Percentiles rank a stretch among this genome's conserved stretches.
Evolutionary conservation across 306 rosid species (phyloP).

Genomic region (Pterocarpus macrocarpus): DNA sequence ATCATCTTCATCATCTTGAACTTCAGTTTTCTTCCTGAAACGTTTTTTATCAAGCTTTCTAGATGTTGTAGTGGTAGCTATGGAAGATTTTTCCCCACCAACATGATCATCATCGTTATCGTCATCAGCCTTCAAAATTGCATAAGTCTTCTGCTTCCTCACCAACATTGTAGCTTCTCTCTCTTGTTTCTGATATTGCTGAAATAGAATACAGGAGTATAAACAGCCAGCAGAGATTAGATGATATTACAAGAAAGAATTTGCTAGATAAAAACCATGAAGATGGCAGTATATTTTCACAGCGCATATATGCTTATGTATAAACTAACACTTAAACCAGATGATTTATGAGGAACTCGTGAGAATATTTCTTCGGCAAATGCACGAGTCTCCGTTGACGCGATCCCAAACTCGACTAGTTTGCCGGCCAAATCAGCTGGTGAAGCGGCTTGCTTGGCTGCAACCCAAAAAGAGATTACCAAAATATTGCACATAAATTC

Average conservation of each 20-base stretch:
- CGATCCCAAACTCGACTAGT: constrained; percentile 66
- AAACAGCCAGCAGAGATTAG: constrained; percentile 16
- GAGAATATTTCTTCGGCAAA: constrained; percentile 78
- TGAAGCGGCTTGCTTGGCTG: constrained; percentile 85
- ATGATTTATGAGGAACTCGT: constrained; percentile 71
- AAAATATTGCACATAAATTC: constrained; percentile 29
- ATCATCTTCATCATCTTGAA: constrained; percentile 75
- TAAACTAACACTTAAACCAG: constrained; percentile 69
- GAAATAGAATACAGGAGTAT: constrained; percentile 44
- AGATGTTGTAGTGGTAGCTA: constrained; percentile 48
- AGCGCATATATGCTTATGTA: not conserved
- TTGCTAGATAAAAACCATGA: constrained; percentile 14
- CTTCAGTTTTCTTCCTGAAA: constrained; percentile 77
- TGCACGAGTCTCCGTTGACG: constrained; percentile 67
- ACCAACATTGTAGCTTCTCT: constrained; percentile 85
- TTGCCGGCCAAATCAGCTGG: constrained; percentile 69
- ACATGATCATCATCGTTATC: constrained; percentile 42
- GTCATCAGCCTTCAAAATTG: constrained; percentile 80
- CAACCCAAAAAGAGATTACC: constrained; percentile 45
- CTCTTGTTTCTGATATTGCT: constrained; percentile 89
- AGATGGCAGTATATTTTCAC: constrained; percentile 20
- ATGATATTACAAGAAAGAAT: not conserved
- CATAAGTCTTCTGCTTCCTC: constrained; percentile 75
- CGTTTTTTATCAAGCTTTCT: constrained; percentile 65
- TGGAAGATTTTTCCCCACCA: constrained; percentile 54